Evolutionary conservation across 2,329 filamentous ascomycete genomes (phyloP), one percentile per base, ranked within the genome.

Genomic region (Biscogniauxia sp.): DNA sequence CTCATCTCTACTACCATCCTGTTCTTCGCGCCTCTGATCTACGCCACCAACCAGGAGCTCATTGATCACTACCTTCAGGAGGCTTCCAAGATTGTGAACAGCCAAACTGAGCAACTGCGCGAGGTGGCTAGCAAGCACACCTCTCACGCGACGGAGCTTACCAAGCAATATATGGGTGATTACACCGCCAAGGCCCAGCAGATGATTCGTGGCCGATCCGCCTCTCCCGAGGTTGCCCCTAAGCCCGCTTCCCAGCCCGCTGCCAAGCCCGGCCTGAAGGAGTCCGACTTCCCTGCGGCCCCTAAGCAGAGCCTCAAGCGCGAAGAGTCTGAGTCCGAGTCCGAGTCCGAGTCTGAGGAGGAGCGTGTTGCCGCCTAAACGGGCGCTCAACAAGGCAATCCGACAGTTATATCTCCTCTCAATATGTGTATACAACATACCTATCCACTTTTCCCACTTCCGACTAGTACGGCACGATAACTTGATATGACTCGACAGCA

Each of bases 171-270:
- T 70, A 81, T 88, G 69, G 86, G 84, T 50, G 86, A 90, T 71
- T 88, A 89, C 75, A 86, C 86, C 26, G 79, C 82, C 73, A 89
- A 89, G 82, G 86, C 88, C 59, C 86, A 88, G 77, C 79, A 84
- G 68, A 78, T 88, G 72, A 80, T 89, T 67, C 80, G 82, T 61
- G 81, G 82, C 68, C 77, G 77, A 63, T 75, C 76, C 19, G 70
- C 77, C 58, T 77, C 80, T 49, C 76, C 79, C 57, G 76, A 79
- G 68, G 69, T 74, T 64, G 71, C 74, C 55, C 67, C 79, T 57
- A 78, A 78, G 69, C 67, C 77, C 32, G 75, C 69, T 37, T 58
- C 63, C 2, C 75, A 64, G 23, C 52, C 55, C 4, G 60, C 58
- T 41, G 51, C 62, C 19, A 58, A 68, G 60, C 59, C 68, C n/a